Evolutionary conservation across 305 asterid genomes (phyloP).

Genomic region (Plantago lanceolata): DNA sequence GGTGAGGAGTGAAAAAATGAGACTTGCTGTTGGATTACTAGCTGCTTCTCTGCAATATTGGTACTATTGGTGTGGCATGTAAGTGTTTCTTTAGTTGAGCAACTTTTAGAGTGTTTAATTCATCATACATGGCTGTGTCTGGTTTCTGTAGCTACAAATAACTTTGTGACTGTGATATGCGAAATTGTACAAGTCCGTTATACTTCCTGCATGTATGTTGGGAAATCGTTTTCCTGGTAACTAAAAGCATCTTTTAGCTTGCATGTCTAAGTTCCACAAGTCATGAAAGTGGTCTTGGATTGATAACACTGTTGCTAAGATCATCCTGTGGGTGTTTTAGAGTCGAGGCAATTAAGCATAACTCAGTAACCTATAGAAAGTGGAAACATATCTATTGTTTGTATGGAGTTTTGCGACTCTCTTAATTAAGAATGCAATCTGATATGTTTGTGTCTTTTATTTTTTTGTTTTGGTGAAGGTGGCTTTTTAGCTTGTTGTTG

Average conservation of each 20-base stretch:
- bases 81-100: too few species aligned
- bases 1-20: neutral
- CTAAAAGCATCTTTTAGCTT: too few species aligned
- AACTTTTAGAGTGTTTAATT: too few species aligned
- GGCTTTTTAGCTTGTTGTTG: conserved; percentile 30
- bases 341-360: neutral
- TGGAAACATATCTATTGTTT: neutral
- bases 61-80: too few species aligned
- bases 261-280: too few species aligned
- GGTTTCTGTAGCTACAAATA: too few species aligned
- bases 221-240: neutral
- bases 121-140: too few species aligned
- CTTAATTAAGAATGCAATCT: neutral
- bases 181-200: neutral
- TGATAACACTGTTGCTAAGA: neutral
- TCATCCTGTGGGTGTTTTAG: neutral
- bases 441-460: neutral
- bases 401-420: neutral
- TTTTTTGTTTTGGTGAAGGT: conserved; percentile 37
- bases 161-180: neutral
- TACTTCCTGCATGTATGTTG: neutral
- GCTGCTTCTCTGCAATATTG: neutral
- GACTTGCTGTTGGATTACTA: neutral
- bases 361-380: neutral
- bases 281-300: neutral